Evolutionary conservation across 768 basidiomycete species (phyloP), one percentile per base, ranked within the genome.

Genomic region (Tulasnella sp.): DNA sequence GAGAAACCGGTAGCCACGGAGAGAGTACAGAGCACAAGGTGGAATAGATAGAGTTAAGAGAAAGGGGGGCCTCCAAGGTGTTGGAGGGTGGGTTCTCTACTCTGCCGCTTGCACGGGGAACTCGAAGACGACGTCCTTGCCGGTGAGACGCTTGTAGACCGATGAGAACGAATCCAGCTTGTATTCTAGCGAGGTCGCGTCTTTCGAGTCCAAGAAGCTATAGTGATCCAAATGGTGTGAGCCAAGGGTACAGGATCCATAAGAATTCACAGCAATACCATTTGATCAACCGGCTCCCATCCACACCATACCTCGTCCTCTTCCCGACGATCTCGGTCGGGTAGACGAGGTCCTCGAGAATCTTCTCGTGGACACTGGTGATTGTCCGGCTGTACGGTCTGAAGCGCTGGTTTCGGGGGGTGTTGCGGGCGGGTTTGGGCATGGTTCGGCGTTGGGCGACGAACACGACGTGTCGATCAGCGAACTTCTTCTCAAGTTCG

Each of bases 401-500:
- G 46, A 48, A 49, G 82, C 94, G 94, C 78, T 99, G 94, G 76
- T 84, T 80, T 66, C 89, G 84, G 66, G 88, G 86, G 59, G 92
- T 90, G 69, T 80, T 88, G 65, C 92, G 91, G 65, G 92, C 92
- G 59, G 93, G 93, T 75, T 93, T 97, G 78, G 86, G 88, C 72
- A 98, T 79, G 84, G 97, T 92, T 70, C 94, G 85, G 73, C 96
- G 92, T 77, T 99, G 96, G 57, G 89, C 96, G 72, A 98, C 83
- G 73, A 99, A 98, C 60, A 99, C 90, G 72, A 99, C 92, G 75
- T 98, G 93, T 71, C 92, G 84, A 77, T 98, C 96, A 48, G 96
- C 91, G 78, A 99, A 97, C 76, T 99, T 99, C 83, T 99, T 99
- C 83, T 99, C 96, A 69, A 99, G 82, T 72, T 98, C 94, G 56